Evolutionary conservation across 176 grass and related monocot genomes (phyloP).

Genomic region (Hyparrhenia diplandra): DNA sequence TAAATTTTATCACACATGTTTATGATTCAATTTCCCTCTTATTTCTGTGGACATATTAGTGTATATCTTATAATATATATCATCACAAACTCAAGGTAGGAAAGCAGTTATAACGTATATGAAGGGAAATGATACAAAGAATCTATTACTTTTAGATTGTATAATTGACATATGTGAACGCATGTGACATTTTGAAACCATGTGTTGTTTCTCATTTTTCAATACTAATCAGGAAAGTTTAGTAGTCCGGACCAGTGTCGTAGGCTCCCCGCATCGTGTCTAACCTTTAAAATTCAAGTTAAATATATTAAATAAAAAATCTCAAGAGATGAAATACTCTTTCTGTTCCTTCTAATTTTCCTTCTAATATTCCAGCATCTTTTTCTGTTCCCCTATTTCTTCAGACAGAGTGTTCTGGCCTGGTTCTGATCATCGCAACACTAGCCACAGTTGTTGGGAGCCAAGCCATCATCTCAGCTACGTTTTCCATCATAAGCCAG

Average conservation of each 20-base stretch:
- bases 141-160: neutral
- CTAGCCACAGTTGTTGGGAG: constrained; percentile 81
- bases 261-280: too few species aligned
- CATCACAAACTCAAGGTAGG: neutral
- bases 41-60: neutral
- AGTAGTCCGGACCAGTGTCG: too few species aligned
- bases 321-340: neutral
- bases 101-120: neutral
- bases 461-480: constrained; percentile 89
- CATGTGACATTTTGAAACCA: neutral
- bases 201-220: neutral
- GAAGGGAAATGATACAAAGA: neutral
- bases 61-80: neutral
- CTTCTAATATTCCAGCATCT: neutral
- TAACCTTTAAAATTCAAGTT: neutral
- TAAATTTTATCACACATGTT: too few species aligned
- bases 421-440: constrained; percentile 67
- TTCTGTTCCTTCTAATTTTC: too few species aligned
- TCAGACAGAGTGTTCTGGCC: constrained; percentile 82
- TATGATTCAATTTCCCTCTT: neutral
- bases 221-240: neutral
- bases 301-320: neutral
- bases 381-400: neutral
- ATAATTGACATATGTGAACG: neutral
- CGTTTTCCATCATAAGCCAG: constrained; percentile 87